Conservation (phyloP, 305 asterid genomes). For the Fraxinus sp. region DNA sequence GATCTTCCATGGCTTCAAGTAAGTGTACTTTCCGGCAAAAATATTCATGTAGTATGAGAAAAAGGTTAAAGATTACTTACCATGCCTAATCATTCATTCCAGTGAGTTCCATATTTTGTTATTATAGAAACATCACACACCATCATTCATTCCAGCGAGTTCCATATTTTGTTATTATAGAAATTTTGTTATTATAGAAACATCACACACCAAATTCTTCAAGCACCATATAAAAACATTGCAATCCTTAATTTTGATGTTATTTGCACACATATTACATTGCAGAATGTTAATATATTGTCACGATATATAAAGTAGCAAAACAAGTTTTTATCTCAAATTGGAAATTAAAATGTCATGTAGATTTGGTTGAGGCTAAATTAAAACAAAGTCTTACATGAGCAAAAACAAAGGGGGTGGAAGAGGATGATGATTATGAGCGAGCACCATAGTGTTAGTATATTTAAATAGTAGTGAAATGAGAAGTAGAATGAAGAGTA, state of each 20-base stretch:
- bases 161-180: too few species aligned
- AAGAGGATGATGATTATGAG: neutral
- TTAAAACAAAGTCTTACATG: too few species aligned
- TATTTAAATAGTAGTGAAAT: neutral
- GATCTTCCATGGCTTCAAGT: too few species aligned
- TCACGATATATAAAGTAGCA: neutral
- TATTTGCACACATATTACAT: neutral
- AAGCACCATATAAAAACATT: neutral
- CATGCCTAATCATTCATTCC: too few species aligned
- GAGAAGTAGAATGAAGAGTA: neutral
- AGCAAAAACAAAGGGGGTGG: neutral
- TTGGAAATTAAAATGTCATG: neutral
- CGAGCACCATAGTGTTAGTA: too few species aligned
- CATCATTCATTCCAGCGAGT: too few species aligned
- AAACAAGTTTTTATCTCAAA: neutral
- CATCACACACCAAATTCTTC: neutral
- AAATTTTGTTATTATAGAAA: too few species aligned
- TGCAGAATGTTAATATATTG: neutral
- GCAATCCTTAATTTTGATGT: neutral
- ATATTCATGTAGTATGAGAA: neutral
- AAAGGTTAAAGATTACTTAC: too few species aligned
- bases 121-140: too few species aligned
- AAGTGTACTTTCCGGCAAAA: too few species aligned
- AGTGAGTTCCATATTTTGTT: too few species aligned
- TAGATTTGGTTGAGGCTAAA: neutral